Evolutionary conservation across 208 protist species (phyloP), one percentile per base, ranked within the genome.

Genomic region (Leishmania amazonensis): DNA sequence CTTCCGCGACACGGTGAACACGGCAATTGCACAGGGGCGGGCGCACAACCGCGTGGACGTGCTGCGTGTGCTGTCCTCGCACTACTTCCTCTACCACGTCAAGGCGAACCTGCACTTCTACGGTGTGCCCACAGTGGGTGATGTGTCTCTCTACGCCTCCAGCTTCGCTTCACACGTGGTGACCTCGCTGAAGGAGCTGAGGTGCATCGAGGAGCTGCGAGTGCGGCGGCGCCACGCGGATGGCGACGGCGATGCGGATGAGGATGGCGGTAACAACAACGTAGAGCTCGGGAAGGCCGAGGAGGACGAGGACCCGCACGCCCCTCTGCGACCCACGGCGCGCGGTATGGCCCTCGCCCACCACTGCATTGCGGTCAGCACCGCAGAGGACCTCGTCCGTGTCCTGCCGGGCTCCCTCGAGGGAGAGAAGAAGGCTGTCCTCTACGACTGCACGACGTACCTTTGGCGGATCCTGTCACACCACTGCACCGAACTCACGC

Each of bases 41-140:
- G 92, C 84, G 40, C 42, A 19, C 45, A 90, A 78, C 80, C 94
- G 90, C 80, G 80, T 87, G 21, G 88, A 94, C 38, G 92, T 94
- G 67, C 81, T 98, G 68, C 91, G 93, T 42, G 88, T 97, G 53
- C 84, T 98, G 58, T 83, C 92, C 78, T 89, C 89, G 60, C 93
- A 96, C 85, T 98, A 98, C 86, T 93, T 96, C 79, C 87, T 96
- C 24, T 84, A 92, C 80, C 92, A 97, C 83, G 81, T 97, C 11
- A 89, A 89, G 68, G 84, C 88, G 8, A 95, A 96, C 64, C 79
- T 91, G 28, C 88, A 92, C 81, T 97, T 96, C 81, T 97, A 98
- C 81, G 92, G 89, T 31, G 87, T 98, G 24, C 88, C 93, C 3
- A 83, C 85, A 0, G 89, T 79, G 74, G 89, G 89, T 45, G 93